These are phyloP conservation scores for Prunus fruticosa DNA, from an alignment of 306 rosid species.

Conservation along the genomic window DNA sequence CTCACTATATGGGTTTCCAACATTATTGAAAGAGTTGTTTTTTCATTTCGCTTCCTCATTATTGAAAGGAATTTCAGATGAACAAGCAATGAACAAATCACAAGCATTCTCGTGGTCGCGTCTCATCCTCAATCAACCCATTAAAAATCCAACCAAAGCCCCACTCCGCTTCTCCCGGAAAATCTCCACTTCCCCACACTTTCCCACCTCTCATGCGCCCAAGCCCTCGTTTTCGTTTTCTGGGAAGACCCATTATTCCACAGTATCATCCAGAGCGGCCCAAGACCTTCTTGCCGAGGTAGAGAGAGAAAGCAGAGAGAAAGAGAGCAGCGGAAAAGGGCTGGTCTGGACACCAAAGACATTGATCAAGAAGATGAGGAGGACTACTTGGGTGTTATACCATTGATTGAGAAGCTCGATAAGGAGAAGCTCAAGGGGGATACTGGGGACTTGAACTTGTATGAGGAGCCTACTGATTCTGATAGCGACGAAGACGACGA, in stretches of 20 bases:
- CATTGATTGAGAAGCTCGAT: slow-evolving; percentile 64
- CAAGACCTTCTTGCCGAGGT: slow-evolving; percentile 56
- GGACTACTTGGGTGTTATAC: slow-evolving; percentile 66
- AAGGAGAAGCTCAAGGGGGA: slow-evolving; percentile 41
- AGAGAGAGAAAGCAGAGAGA: slow-evolving; percentile 67
- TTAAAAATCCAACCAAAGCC: slow-evolving; percentile 28
- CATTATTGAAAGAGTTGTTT: not conserved
- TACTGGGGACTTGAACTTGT: slow-evolving; percentile 25
- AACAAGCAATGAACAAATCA: slow-evolving; percentile 28
- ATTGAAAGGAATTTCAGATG: not conserved
- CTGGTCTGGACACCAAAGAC: slow-evolving; percentile 61
- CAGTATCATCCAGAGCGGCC: slow-evolving; percentile 32
- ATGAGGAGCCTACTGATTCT: slow-evolving; percentile 80
- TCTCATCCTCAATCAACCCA: slow-evolving; percentile 36
- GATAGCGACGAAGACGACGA: slow-evolving; percentile 76
- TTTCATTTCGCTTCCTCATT: not conserved
- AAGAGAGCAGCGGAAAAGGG: slow-evolving; percentile 45
- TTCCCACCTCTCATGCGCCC: slow-evolving; percentile 18
- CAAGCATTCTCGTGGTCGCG: slow-evolving; percentile 45
- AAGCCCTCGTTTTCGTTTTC: slow-evolving; percentile 2
- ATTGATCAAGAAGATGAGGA: slow-evolving; percentile 54
- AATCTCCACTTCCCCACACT: slow-evolving; percentile 12
- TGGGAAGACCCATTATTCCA: slow-evolving; percentile 36
- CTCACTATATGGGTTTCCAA: not conserved
- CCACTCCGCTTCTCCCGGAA: slow-evolving; percentile 17